phyloP scores from a whole-genome alignment of 176 grass and related monocot genomes.

The Microstegium vimineum region DNA sequence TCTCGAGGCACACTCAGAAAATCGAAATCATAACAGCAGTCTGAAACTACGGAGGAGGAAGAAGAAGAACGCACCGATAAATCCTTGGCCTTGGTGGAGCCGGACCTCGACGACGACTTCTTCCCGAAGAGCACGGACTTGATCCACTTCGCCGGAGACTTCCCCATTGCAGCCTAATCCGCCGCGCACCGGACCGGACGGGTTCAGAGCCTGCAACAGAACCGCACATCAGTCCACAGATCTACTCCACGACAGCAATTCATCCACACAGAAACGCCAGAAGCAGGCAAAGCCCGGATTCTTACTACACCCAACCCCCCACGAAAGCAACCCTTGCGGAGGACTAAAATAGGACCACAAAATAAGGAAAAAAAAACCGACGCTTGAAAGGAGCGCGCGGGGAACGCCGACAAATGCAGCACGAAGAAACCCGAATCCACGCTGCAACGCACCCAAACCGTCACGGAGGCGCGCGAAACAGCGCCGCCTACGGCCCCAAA shows the following conservation, averaged over 20 bases:
- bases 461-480: not conserved
- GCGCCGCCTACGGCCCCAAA: not conserved
- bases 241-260: not conserved
- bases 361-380: too few species aligned
- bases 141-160: conserved; percentile 81
- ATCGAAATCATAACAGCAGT: not conserved
- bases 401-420: conserved; percentile 9
- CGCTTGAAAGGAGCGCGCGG: not conserved
- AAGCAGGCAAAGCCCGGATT: not conserved
- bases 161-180: conserved; percentile 50
- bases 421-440: not conserved
- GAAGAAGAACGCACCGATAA: conserved; percentile 31
- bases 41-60: not conserved
- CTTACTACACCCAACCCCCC: not conserved
- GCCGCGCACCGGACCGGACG: conserved; percentile 17
- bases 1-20: not conserved
- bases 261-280: not conserved
- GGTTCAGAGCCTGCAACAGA: conserved; percentile 16
- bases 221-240: conserved; percentile 22
- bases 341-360: not conserved
- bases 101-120: conserved; percentile 58
- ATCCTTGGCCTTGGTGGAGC: conserved; percentile 49
- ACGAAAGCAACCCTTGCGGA: not conserved
- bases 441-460: not conserved
- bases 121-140: conserved; percentile 75